Evolutionary conservation across 2,329 filamentous ascomycete species (phyloP).

Genomic region (Botryotinia calthae): DNA sequence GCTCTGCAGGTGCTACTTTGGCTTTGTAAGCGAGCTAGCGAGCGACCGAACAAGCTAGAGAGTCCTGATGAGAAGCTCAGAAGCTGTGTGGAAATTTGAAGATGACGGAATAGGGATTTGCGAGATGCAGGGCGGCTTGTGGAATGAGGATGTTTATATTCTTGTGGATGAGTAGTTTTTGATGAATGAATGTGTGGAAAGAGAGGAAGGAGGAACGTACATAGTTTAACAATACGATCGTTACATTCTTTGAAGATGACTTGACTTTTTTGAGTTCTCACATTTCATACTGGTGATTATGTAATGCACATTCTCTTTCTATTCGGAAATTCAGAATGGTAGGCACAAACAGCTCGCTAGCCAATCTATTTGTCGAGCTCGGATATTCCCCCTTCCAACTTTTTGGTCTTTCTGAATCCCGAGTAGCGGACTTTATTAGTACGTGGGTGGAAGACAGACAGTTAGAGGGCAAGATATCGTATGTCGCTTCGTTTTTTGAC

Average conservation of each 20-base stretch:
- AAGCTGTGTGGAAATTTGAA: background rate
- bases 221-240: background rate
- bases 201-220: background rate
- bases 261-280: background rate
- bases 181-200: background rate
- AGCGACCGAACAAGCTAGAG: background rate
- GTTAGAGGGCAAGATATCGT: background rate
- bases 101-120: background rate
- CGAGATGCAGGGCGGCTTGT: background rate
- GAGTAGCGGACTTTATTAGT: too few species aligned
- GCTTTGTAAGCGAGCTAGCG: conserved; percentile 24
- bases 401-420: background rate
- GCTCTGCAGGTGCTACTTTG: conserved; percentile 40
- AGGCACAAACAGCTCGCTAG: background rate
- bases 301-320: background rate
- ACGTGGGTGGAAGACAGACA: background rate
- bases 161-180: background rate
- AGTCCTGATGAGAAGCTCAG: background rate
- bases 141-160: background rate
- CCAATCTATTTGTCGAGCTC: background rate
- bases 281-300: background rate
- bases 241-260: background rate
- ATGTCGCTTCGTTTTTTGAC: background rate
- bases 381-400: background rate
- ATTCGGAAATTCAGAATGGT: background rate